Percentiles rank a stretch among this genome's conserved stretches.
phyloP scores from a whole-genome alignment of 2,329 filamentous ascomycete genomes.

The Neonectria punicea region DNA sequence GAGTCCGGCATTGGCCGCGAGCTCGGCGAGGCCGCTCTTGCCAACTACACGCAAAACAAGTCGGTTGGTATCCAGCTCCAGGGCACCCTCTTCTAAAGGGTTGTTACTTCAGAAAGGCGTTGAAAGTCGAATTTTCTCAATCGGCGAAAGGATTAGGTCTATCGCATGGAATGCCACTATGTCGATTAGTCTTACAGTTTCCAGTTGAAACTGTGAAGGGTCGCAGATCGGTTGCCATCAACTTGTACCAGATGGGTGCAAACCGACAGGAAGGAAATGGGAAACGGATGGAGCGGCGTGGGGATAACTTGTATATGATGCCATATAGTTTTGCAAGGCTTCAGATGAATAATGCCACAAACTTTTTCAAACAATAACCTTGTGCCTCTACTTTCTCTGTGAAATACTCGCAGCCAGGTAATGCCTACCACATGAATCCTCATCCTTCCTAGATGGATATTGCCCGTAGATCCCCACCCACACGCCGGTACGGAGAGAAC shows the following conservation, averaged over 20 bases:
- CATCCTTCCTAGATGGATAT: background rate
- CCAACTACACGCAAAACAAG: constrained; percentile 77
- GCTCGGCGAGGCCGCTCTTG: constrained; percentile 73
- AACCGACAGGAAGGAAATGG: constrained; percentile 21
- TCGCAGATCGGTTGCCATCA: background rate
- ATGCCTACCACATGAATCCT: background rate
- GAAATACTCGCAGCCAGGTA: background rate
- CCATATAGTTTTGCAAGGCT: constrained; percentile 30
- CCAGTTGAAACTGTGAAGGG: background rate
- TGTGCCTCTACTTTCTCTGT: background rate
- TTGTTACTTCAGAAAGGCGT: background rate
- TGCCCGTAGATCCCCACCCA: background rate
- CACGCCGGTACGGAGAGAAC: background rate
- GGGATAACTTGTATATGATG: constrained; percentile 40
- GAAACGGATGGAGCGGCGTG: constrained; percentile 34
- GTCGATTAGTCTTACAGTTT: background rate
- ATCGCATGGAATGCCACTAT: background rate
- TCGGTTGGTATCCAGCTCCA: constrained; percentile 64
- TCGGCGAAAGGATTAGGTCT: constrained; percentile 2
- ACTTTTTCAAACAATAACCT: constrained; percentile 19
- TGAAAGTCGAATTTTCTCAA: constrained; percentile 13
- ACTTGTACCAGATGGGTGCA: background rate
- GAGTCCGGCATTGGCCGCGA: constrained; percentile 83
- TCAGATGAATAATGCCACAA: constrained; percentile 35
- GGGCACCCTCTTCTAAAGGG: background rate